phyloP scores from a whole-genome alignment of 2,329 filamentous ascomycete genomes.

The Ceratocystis smalleyi region DNA sequence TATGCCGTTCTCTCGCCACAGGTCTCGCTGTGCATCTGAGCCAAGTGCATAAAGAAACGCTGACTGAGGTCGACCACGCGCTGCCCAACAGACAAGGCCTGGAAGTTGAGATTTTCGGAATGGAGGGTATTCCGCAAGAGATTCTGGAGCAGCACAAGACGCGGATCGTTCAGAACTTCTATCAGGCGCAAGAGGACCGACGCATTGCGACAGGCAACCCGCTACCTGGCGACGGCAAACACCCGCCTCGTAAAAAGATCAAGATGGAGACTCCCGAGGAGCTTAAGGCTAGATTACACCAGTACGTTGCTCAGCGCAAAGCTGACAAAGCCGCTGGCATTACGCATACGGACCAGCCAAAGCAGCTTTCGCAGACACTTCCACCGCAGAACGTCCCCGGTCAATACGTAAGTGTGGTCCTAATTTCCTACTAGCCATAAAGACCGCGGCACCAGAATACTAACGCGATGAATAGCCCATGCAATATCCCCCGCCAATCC shows the following conservation, averaged over 20 bases:
- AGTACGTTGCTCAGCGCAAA: slow-evolving; percentile 54
- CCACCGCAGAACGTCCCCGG: slow-evolving; percentile 5
- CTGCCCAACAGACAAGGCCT: slow-evolving; percentile 70
- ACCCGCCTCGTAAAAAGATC: slow-evolving; percentile 54
- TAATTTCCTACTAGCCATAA: background rate
- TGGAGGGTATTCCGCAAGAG: slow-evolving; percentile 89
- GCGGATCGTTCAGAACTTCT: slow-evolving; percentile 70
- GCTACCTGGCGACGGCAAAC: slow-evolving; percentile 46
- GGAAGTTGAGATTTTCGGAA: slow-evolving; percentile 93
- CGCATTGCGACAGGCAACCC: slow-evolving; percentile 73
- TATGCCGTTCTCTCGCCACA: slow-evolving; percentile 24
- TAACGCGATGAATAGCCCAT: slow-evolving; percentile 14
- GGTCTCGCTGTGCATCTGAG: slow-evolving; percentile 94
- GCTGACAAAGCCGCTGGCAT: slow-evolving; percentile 37
- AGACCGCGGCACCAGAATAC: background rate
- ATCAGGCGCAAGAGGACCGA: slow-evolving; percentile 70
- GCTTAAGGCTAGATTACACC: slow-evolving; percentile 63
- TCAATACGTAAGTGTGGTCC: slow-evolving; percentile 11
- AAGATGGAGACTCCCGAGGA: slow-evolving; percentile 63
- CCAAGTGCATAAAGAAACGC: slow-evolving; percentile 91
- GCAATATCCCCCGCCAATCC: slow-evolving; percentile 20
- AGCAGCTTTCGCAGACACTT: background rate
- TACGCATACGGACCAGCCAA: slow-evolving; percentile 4
- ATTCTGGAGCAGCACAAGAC: slow-evolving; percentile 71
- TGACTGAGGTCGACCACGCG: slow-evolving; percentile 80